These are phyloP conservation scores for Citeromyces matritensis DNA, from an alignment of 805 yeast genomes.

Conservation along the genomic window DNA sequence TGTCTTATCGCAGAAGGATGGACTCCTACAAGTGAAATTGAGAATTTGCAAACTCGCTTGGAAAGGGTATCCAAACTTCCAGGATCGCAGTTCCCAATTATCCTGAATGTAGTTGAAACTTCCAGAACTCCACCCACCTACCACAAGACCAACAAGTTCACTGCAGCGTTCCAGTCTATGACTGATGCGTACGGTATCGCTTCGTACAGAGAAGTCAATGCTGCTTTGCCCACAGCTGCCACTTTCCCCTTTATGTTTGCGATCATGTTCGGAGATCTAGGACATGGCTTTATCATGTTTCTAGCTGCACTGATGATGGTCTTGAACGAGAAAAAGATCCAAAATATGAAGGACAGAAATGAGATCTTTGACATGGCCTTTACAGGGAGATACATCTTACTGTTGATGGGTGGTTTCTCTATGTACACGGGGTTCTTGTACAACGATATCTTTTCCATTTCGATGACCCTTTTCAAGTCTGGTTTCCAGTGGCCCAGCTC, in stretches of 20 bases:
- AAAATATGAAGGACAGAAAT: conserved; percentile 50
- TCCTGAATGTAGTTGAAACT: conserved; percentile 47
- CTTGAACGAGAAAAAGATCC: conserved; percentile 56
- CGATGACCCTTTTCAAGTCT: conserved; percentile 74
- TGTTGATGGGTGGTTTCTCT: conserved; percentile 89
- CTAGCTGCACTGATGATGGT: conserved; percentile 62
- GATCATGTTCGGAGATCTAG: conserved; percentile 96
- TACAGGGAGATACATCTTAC: conserved; percentile 78
- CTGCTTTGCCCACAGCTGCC: conserved; percentile 86
- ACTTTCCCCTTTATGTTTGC: conserved; percentile 99
- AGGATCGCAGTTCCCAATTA: conserved; percentile 13
- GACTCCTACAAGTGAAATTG: conserved; percentile 47
- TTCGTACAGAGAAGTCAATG: conserved; percentile 86
- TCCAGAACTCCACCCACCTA: conserved; percentile 87
- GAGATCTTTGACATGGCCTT: conserved; percentile 96
- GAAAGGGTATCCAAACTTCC: conserved; percentile 17
- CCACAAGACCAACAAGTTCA: conserved; percentile 89
- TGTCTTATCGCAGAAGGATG: conserved; percentile 63
- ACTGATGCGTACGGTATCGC: conserved; percentile 95
- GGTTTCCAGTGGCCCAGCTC: conserved; percentile 91
- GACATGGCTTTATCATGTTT: conserved; percentile 82
- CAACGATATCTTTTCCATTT: conserved; percentile 85
- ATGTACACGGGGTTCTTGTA: conserved; percentile 91
- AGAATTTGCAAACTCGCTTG: conserved; percentile 25
- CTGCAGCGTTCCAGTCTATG: conserved; percentile 83